Percentiles rank a stretch among this genome's conserved stretches.
Evolutionary conservation across 2,329 filamentous ascomycete genomes (phyloP).

Genomic region (Cercospora sp.): DNA sequence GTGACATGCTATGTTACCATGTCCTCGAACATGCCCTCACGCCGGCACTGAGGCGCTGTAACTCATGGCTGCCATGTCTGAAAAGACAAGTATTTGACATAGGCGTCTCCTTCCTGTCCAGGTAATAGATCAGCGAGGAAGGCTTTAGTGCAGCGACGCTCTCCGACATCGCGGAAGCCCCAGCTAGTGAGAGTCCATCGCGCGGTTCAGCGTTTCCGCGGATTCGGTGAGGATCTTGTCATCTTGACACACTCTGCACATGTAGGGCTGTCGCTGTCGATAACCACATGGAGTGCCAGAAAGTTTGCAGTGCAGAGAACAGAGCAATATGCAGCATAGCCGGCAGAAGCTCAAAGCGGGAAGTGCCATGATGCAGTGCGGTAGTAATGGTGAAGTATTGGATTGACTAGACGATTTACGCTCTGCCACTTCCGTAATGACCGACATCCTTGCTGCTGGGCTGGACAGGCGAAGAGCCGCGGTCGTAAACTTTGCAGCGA

Average conservation of each 20-base stretch:
- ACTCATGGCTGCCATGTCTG: not conserved
- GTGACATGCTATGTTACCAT: not conserved
- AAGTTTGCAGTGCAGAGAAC: not conserved
- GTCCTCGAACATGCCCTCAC: not conserved
- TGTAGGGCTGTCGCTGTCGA: not conserved
- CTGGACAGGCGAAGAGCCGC: not conserved
- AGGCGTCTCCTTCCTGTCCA: not conserved
- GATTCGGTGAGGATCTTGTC: not conserved
- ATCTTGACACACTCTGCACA: not conserved
- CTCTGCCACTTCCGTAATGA: constrained; percentile 9
- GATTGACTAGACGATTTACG: not conserved
- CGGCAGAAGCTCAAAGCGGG: not conserved
- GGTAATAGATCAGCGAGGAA: constrained; percentile 12
- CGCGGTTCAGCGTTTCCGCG: not conserved
- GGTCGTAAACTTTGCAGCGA: constrained; percentile 1
- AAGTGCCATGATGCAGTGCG: not conserved
- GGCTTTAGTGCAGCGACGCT: not conserved
- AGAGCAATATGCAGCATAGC: not conserved
- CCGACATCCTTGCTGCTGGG: constrained; percentile 3
- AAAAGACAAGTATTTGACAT: not conserved
- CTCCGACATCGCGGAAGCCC: constrained; percentile 10
- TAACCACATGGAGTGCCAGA: not conserved
- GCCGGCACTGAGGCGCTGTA: not conserved
- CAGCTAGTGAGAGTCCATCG: not conserved
- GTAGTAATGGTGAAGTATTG: not conserved